Evolutionary conservation across 2,329 filamentous ascomycete species (phyloP).

Genomic region (Aurifilum marmelostoma): DNA sequence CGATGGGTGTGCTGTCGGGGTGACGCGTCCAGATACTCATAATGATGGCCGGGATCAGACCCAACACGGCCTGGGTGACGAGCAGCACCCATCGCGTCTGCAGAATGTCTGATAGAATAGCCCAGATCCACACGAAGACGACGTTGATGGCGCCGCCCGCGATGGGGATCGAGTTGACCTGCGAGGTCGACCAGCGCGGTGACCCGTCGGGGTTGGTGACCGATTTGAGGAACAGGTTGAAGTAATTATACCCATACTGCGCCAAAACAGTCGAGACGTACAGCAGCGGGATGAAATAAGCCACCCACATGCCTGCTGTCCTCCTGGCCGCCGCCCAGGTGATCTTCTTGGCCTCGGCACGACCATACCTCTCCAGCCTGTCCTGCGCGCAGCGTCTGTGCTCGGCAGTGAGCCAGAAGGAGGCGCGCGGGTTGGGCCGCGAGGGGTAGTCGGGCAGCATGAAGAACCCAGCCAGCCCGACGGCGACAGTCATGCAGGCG

Average conservation of each 20-base stretch:
- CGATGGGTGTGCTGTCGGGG: conserved; percentile 45
- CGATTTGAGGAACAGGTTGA: conserved; percentile 47
- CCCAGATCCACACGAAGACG: conserved; percentile 58
- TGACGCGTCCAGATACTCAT: conserved; percentile 58
- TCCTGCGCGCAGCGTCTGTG: conserved; percentile 48
- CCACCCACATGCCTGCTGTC: conserved; percentile 48
- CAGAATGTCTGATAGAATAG: conserved; percentile 53
- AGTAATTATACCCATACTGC: conserved; percentile 51
- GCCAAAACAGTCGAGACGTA: conserved; percentile 51
- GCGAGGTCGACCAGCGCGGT: conserved; percentile 45
- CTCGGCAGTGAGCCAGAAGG: conserved; percentile 49
- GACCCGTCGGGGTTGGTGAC: conserved; percentile 46
- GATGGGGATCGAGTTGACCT: conserved; percentile 54
- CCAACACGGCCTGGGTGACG: conserved; percentile 50
- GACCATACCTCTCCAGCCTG: conserved; percentile 47
- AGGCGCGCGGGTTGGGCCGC: conserved; percentile 43
- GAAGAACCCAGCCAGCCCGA: conserved; percentile 54
- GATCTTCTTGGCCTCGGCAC: conserved; percentile 50
- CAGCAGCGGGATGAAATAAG: conserved; percentile 49
- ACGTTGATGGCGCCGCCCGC: conserved; percentile 52
- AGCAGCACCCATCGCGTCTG: conserved; percentile 55
- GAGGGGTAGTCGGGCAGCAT: conserved; percentile 50
- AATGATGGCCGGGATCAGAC: conserved; percentile 51
- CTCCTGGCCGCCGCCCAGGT: conserved; percentile 48
- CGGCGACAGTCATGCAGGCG: conserved; percentile 55